Evolutionary conservation across 768 basidiomycete genomes (phyloP).

Genomic region (Exidia glandulosa): DNA sequence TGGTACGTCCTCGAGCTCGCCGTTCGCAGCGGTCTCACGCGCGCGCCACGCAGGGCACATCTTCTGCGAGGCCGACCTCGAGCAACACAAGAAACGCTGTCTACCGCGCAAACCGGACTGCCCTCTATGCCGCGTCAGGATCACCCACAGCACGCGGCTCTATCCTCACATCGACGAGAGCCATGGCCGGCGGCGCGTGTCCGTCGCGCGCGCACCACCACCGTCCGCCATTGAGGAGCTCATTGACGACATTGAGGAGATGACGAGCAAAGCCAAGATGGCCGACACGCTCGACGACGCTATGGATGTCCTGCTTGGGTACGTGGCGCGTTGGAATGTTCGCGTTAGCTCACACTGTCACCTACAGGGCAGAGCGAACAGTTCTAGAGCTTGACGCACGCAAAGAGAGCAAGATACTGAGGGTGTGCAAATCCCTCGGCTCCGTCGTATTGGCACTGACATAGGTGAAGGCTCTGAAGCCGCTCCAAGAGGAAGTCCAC

Average conservation of each 20-base stretch:
- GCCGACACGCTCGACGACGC: background rate
- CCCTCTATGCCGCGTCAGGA: background rate
- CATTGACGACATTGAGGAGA: background rate
- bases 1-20: background rate
- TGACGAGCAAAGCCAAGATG: background rate
- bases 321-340: background rate
- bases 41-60: background rate
- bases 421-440: background rate
- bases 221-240: no score
- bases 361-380: background rate
- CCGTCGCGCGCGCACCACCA: background rate
- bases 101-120: background rate
- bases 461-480: background rate
- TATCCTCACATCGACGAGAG: background rate
- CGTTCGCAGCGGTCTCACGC: background rate
- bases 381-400: background rate
- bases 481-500: background rate
- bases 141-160: background rate
- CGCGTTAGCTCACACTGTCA: background rate
- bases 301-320: background rate
- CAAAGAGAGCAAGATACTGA: background rate
- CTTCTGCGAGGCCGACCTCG: background rate
- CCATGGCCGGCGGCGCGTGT: background rate
- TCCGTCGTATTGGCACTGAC: background rate
- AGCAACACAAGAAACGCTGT: background rate